Conservation (phyloP, 2,329 filamentous ascomycete genomes). For the Triangularia verruculosa region DNA sequence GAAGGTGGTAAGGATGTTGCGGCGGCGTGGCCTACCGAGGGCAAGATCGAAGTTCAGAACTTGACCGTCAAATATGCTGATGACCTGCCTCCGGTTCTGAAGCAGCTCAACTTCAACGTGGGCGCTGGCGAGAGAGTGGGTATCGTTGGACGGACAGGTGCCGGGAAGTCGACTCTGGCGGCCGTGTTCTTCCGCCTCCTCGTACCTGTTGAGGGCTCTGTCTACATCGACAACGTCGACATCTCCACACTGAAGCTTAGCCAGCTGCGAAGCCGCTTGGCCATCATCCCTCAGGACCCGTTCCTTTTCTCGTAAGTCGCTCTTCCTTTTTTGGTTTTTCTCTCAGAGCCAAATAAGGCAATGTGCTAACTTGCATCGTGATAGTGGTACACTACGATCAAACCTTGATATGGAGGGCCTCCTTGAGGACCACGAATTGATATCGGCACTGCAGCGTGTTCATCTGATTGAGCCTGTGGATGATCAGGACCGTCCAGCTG, state of each 20-base stretch:
- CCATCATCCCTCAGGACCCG: slow-evolving; percentile 66
- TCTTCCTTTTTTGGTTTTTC: not conserved
- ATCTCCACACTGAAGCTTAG: slow-evolving; percentile 59
- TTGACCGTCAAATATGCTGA: slow-evolving; percentile 38
- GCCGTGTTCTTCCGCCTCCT: slow-evolving; percentile 60
- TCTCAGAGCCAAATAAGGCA: not conserved
- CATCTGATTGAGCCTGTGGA: slow-evolving; percentile 48
- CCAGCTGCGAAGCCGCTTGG: slow-evolving; percentile 58
- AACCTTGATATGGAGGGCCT: slow-evolving; percentile 63
- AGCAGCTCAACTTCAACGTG: slow-evolving; percentile 38
- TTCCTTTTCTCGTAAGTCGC: slow-evolving; percentile 53
- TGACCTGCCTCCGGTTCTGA: slow-evolving; percentile 38
- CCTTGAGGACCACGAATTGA: slow-evolving; percentile 59
- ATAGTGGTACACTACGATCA: slow-evolving; percentile 54
- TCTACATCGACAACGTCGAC: slow-evolving; percentile 47
- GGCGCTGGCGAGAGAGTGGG: slow-evolving; percentile 59
- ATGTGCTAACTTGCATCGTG: not conserved
- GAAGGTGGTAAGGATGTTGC: slow-evolving; percentile 36
- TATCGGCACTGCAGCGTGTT: slow-evolving; percentile 57
- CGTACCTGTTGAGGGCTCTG: slow-evolving; percentile 41
- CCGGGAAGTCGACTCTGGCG: slow-evolving; percentile 65
- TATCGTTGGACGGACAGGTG: slow-evolving; percentile 63
- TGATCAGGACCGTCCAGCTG: not conserved
- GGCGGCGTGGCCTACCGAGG: slow-evolving; percentile 41
- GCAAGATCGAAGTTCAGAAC: slow-evolving; percentile 38